Evolutionary conservation across 768 basidiomycete genomes (phyloP), one percentile per base, ranked within the genome.

Genomic region (Russula virescens): DNA sequence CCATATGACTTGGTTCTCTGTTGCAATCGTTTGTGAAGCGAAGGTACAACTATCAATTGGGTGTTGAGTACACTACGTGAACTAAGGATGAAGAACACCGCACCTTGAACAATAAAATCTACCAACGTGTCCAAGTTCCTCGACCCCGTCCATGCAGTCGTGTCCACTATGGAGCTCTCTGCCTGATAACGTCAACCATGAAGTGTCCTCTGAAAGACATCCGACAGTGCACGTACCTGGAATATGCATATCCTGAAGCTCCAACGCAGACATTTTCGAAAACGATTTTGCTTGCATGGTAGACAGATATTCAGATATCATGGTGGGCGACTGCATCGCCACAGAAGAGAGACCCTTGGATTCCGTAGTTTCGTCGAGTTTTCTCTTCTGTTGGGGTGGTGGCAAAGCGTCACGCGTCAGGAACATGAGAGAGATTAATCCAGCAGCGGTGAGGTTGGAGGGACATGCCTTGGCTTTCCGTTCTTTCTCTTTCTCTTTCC

Each of bases 1-100:
- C 93, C 94, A 62, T 80, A 82, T 51, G 79, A 76, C 71, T 91
- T 91, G 54, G 93, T 83, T 68, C 78, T 79, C 72, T 96, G 93
- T 28, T 80, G 78, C 13, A 98, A 75, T 60, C 91, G 84, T 65
- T 80, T 81, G 69, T 81, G 83, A 28, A 94, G 76, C 55, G 76
- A 79, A 60, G 88, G 92, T 55, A 87, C 76, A 66, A 79, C 91
- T 91, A 68, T 25, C 7, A 42, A 26, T 58, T 3, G 48, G 4
- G 31, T 19, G 25, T 51, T 62, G n/a, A 65, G 46, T 47, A 42
- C 3, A 31, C 25, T 38, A 58, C 26, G 11, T 19, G 21, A 23
- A 40, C 50, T 1, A 40, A 25, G 62, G 18, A 43, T 3, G 42
- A 43, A 3, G 25, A 51, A 46, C 43, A 67, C 78, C 5, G 45